Evolutionary conservation across 2,329 filamentous ascomycete genomes (phyloP), one percentile per base, ranked within the genome.

Genomic region (Akanthomyces lecanii): DNA sequence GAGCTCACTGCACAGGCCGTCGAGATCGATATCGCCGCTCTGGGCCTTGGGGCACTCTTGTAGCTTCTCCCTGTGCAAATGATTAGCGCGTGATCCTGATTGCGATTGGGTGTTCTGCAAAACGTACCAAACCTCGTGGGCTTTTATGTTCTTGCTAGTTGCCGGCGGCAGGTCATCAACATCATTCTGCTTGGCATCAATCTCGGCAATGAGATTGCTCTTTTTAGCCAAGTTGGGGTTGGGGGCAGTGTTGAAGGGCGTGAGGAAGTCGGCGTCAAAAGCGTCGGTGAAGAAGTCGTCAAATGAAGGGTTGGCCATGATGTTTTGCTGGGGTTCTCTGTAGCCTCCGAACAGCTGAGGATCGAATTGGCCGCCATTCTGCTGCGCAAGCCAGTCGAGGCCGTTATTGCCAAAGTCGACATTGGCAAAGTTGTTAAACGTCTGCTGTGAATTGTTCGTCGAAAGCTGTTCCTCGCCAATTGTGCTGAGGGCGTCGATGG

Each of bases 281-380:
- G 92, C 90, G 68, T 97, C 93, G 67, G 85, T 85, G 75, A 87
- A 86, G 68, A 87, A 84, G 66, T 87, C 89, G 61, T 91, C 90
- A 67, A 96, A 90, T 10, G 87, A 85, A 50, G 83, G 85, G 71
- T 78, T 88, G 67, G 81, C 79, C 21, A 96, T 77, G 16, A 96
- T 83, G 62, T 89, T 94, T 63, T 92, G 90, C 70, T 96, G 91
- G 0, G 92, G 88, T 71, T 99, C 95, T 59, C 95, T 88, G 76
- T 97, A 98, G 69, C 92, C 91, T 61, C 90, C 91, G 74, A 97
- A 98, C 5, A 98, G 81, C 62, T 95, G 87, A 0, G 95, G 94
- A 66, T 98, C 93, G 70, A 98, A 97, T 66, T 90, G 87, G 62
- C 91, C 91, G 63, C 89, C 88, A 69, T 92, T 94, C 73, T 96